phyloP scores from a whole-genome alignment of 140 eudicot species.

The Oenanthe javanica region DNA sequence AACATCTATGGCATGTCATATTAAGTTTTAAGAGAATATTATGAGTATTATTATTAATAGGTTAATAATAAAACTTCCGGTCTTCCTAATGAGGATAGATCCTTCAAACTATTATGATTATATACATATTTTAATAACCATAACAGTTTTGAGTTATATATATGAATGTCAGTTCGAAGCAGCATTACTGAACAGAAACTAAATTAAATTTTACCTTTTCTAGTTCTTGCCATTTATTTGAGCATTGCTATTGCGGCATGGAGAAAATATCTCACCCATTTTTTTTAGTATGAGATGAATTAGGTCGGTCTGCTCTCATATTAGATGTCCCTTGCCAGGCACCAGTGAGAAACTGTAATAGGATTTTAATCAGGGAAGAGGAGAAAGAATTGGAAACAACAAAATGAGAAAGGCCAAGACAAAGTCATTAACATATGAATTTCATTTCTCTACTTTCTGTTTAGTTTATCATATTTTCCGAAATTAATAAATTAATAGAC shows the following conservation, averaged over 20 bases:
- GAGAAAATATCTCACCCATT: background rate
- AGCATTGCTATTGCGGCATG: background rate
- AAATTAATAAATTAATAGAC: background rate
- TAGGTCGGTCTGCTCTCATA: background rate
- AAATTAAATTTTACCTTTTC: background rate
- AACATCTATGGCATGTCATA: background rate
- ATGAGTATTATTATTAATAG: background rate
- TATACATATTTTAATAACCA: background rate
- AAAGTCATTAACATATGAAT: background rate
- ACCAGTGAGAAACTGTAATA: background rate
- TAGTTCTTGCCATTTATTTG: background rate
- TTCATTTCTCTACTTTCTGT: background rate
- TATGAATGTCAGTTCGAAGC: background rate
- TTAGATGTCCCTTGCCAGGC: background rate
- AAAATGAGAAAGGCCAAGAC: background rate
- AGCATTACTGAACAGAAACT: background rate
- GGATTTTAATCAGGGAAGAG: background rate
- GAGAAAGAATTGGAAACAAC: background rate
- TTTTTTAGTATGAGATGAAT: background rate
- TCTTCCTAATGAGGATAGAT: background rate
- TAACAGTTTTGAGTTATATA: background rate
- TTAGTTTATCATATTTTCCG: background rate
- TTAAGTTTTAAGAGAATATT: background rate
- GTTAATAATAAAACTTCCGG: background rate
- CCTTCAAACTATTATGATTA: background rate